Percentiles rank a stretch among this genome's conserved stretches.
These are phyloP conservation scores for Exophiala sideris DNA, from an alignment of 2,329 filamentous ascomycete genomes.

Conservation along the genomic window DNA sequence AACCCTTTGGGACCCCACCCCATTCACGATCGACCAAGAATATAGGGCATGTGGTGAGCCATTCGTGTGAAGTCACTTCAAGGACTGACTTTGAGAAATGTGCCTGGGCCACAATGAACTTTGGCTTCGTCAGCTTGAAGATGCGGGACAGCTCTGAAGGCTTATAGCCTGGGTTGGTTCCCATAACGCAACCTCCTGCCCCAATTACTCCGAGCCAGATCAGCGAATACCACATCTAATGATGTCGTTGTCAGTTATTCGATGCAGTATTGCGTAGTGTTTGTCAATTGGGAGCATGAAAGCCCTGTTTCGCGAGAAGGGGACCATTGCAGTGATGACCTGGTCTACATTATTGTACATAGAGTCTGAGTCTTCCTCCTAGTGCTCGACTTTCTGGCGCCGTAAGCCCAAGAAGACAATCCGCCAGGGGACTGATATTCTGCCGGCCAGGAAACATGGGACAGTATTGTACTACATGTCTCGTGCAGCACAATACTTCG, in stretches of 20 bases:
- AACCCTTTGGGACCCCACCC: not conserved
- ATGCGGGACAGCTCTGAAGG: slow-evolving; percentile 48
- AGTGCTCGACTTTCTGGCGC: not conserved
- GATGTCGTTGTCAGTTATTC: slow-evolving; percentile 8
- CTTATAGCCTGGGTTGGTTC: slow-evolving; percentile 50
- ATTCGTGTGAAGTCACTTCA: slow-evolving; percentile 32
- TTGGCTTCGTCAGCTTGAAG: slow-evolving; percentile 43
- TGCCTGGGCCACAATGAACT: slow-evolving; percentile 44
- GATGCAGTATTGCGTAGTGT: slow-evolving; percentile 9
- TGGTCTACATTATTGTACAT: slow-evolving; percentile 40
- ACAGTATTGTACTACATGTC: not conserved
- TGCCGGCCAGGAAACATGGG: too few relatives aligned
- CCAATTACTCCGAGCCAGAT: slow-evolving; percentile 43
- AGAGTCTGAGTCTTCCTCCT: not conserved
- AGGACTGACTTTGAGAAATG: slow-evolving; percentile 38
- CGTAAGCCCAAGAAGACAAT: not conserved
- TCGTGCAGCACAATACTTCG: not conserved
- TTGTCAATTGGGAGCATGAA: slow-evolving; percentile 15
- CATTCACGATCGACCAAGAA: slow-evolving; percentile 34
- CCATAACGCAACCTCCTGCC: slow-evolving; percentile 49
- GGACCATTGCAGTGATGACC: slow-evolving; percentile 3
- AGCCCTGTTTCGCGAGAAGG: slow-evolving; percentile 27
- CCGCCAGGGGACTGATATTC: not conserved
- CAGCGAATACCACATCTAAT: slow-evolving; percentile 39
- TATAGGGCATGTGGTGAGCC: slow-evolving; percentile 30